Conservation (phyloP, 805 yeast species). For the Metschnikowia sp. region DNA sequence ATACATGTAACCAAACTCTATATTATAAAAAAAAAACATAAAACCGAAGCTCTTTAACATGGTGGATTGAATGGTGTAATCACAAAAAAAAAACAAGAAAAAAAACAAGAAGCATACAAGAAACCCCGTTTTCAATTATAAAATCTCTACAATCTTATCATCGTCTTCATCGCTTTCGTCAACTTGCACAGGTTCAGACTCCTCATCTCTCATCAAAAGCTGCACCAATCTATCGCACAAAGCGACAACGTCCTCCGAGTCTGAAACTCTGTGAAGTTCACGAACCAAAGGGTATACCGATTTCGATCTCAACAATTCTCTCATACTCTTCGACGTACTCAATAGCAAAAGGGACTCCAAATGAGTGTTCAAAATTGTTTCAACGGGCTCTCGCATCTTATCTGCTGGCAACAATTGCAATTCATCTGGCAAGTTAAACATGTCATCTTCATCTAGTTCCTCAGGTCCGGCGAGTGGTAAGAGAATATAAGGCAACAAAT, state of each 20-base stretch:
- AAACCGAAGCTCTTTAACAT: too few relatives aligned
- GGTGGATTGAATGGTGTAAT: too few relatives aligned
- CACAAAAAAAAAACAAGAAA: too few relatives aligned
- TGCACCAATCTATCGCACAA: constrained; percentile 83
- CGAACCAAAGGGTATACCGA: constrained; percentile 83
- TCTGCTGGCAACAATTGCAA: constrained; percentile 75
- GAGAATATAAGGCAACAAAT: constrained; percentile 75
- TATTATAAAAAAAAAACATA: too few relatives aligned
- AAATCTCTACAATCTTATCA: constrained; percentile 51
- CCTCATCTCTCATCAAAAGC: constrained; percentile 87
- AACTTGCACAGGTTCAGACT: neutral
- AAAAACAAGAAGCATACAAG: too few relatives aligned
- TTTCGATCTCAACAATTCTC: constrained; percentile 76
- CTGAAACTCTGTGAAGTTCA: constrained; percentile 69
- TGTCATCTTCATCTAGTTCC: constrained; percentile 76
- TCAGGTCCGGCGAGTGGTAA: constrained; percentile 80
- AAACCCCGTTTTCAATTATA: constrained; percentile 22
- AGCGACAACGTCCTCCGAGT: constrained; percentile 49
- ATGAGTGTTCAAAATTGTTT: constrained; percentile 63
- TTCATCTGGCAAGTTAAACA: constrained; percentile 84
- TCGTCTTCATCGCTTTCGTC: constrained; percentile 45
- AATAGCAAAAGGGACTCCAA: constrained; percentile 77
- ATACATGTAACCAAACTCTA: too few relatives aligned
- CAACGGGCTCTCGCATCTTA: constrained; percentile 70
- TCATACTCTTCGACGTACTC: constrained; percentile 67